A percentile compares a stretch with the other conserved stretches of the same genome.
phyloP scores from a whole-genome alignment of 495 filamentous ascomycete genomes.

The Umbilicaria muhlenbergii region DNA sequence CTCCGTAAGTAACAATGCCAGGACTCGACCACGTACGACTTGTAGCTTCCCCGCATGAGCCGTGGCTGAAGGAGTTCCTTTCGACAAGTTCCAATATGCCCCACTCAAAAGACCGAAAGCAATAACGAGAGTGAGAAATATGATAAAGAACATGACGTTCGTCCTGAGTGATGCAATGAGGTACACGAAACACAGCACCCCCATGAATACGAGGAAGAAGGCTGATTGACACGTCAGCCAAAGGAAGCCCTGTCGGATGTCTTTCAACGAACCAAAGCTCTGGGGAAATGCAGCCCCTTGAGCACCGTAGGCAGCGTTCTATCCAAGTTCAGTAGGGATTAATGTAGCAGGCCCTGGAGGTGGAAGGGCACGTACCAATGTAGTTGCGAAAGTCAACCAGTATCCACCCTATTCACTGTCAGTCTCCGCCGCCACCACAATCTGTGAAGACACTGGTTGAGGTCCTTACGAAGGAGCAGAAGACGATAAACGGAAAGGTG shows the following conservation, averaged over 20 bases:
- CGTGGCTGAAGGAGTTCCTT: slow-evolving; percentile 13
- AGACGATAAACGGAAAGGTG: slow-evolving; percentile 52
- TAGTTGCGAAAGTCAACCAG: slow-evolving; percentile 37
- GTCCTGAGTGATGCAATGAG: slow-evolving; percentile 43
- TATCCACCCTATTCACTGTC: slow-evolving; percentile 26
- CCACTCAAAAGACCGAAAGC: slow-evolving; percentile 36
- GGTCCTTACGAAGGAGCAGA: slow-evolving; percentile 27
- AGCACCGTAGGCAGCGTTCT: no score
- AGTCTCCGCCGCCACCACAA: no score
- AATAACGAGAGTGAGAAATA: slow-evolving; percentile 38
- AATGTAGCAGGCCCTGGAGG: neutral
- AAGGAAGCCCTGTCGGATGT: no score
- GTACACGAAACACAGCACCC: slow-evolving; percentile 40
- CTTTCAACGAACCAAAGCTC: no score
- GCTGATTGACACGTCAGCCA: slow-evolving; percentile 8
- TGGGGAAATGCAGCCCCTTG: no score
- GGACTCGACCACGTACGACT: slow-evolving; percentile 14
- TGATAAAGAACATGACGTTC: slow-evolving; percentile 41
- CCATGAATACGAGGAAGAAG: slow-evolving; percentile 47
- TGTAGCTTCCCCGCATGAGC: slow-evolving; percentile 12
- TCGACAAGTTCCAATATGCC: slow-evolving; percentile 30
- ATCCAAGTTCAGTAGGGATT: slow-evolving; percentile 14
- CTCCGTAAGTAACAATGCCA: slow-evolving; percentile 12
- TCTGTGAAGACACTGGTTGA: slow-evolving; percentile 2
- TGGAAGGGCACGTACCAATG: slow-evolving; percentile 13